A percentile compares a stretch with the other conserved stretches of the same genome.
Conservation (phyloP, 2,329 filamentous ascomycete genomes). For the Aureobasidium subglaciale region DNA sequence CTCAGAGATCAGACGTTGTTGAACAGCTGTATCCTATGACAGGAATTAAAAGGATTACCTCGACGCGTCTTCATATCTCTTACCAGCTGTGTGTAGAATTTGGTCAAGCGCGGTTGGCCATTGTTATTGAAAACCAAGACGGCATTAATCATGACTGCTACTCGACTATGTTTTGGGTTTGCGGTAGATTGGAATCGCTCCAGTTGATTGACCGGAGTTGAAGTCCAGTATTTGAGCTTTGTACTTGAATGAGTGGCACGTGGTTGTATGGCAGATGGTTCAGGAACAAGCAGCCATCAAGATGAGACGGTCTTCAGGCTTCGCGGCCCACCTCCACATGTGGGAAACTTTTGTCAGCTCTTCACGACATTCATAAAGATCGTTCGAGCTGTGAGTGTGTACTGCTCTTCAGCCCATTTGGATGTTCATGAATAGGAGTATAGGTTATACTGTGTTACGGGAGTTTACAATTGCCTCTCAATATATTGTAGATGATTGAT, state of each 20-base stretch:
- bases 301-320: neutral
- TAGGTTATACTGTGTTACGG: too few relatives aligned
- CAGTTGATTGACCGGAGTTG: neutral
- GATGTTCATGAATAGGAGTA: too few relatives aligned
- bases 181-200: neutral
- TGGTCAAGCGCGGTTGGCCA: constrained; percentile 87
- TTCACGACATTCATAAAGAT: too few relatives aligned
- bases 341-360: neutral
- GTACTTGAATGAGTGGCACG: neutral
- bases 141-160: constrained; percentile 79
- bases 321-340: neutral
- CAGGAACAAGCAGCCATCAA: constrained; percentile 1
- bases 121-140: constrained; percentile 98
- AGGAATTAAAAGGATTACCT: neutral
- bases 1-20: constrained; percentile 92
- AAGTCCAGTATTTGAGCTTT: neutral
- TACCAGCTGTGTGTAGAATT: constrained; percentile 94
- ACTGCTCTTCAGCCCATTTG: too few relatives aligned
- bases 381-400: too few relatives aligned
- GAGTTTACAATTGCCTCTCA: too few relatives aligned
- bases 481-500: too few relatives aligned
- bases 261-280: constrained; percentile 1
- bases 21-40: constrained; percentile 82
- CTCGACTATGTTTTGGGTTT: neutral
- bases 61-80: constrained; percentile 20